A percentile compares a stretch with the other conserved stretches of the same genome.
phyloP scores from a whole-genome alignment of 176 grass and related monocot genomes.

The Tillandsia leiboldiana region DNA sequence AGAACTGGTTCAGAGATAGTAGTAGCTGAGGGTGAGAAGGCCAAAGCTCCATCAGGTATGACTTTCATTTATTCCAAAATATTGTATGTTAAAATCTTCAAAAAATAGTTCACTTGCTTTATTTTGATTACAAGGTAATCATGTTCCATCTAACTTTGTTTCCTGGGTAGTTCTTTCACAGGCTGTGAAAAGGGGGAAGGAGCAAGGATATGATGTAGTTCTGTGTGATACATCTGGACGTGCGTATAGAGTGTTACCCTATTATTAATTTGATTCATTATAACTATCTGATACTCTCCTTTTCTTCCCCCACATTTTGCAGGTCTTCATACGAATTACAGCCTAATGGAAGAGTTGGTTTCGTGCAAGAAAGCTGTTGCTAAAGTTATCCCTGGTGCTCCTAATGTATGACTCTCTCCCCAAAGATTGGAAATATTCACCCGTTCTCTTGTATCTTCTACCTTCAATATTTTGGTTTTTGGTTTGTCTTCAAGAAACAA shows the following conservation, averaged over 20 bases:
- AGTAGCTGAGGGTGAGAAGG: constrained; percentile 60
- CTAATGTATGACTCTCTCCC: constrained; percentile 43
- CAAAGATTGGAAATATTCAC: background rate
- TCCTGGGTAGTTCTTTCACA: constrained; percentile 81
- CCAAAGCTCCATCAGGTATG: constrained; percentile 63
- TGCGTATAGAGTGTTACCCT: constrained; percentile 33
- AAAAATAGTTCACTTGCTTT: background rate
- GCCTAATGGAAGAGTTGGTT: constrained; percentile 89
- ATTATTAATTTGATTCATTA: background rate
- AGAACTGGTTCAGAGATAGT: constrained; percentile 85
- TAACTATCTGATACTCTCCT: background rate
- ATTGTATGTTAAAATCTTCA: background rate
- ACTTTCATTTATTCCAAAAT: background rate
- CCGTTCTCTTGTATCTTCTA: background rate
- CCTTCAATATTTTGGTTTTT: no score
- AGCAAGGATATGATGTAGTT: constrained; percentile 71
- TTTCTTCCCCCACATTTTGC: background rate
- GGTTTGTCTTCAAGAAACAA: no score
- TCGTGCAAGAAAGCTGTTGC: constrained; percentile 75
- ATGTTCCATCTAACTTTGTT: constrained; percentile 51
- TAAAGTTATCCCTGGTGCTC: constrained; percentile 78
- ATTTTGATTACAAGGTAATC: background rate
- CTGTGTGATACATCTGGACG: constrained; percentile 97
- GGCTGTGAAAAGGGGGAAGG: constrained; percentile 89
- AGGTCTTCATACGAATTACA: constrained; percentile 99